Evolutionary conservation across 257 asterid genomes (phyloP), one percentile per base, ranked within the genome.

Genomic region (Salvia hispanica): DNA sequence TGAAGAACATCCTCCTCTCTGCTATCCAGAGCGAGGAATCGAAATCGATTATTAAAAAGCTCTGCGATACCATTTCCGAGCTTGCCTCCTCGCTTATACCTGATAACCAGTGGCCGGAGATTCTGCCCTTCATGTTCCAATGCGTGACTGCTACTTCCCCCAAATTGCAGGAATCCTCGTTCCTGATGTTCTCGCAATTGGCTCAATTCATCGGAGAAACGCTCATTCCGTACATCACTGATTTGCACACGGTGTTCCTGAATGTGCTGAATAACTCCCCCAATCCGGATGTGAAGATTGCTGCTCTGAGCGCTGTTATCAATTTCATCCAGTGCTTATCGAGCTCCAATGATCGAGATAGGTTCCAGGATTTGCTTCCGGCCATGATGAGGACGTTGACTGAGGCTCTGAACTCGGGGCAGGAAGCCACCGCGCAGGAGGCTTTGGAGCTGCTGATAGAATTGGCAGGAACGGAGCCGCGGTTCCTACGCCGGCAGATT

Each of bases 371-470:
- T 73, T 79, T 94, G 74, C 75, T 94, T 73, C 99, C 97, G 0
- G 65, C 91, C 9, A 94, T 94, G 97, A 91, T 94, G 97, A 86
- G 77, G 82, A 94, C 97, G 12, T 79, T 94, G 88, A 94, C 97
- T 0, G 96, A 94, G 87, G 80, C 99, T 2, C 67, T 94, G 70
- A 91, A 87, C 58, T 73, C 85, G 5, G 95, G 96, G 6, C 95
- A 91, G 76, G 99, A 94, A 79, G 95, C 88, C 0, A 94, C 95
- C 0, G 99, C 99, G 1, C 99, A 94, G 77, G 96, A 94, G 79
- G 96, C 99, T 0, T 65, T 94, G 81, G 99, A 94, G 67, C 68
- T 94, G 83, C 58, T 94, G 81, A 94, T 94, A 65, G 99, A 94
- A 60, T 81, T 94, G 75, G 99, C 97, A 0, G 99, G 97, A 62